These are phyloP conservation scores for Parascedosporium putredinis DNA, from an alignment of 2,329 filamentous ascomycete genomes.

Conservation along the genomic window DNA sequence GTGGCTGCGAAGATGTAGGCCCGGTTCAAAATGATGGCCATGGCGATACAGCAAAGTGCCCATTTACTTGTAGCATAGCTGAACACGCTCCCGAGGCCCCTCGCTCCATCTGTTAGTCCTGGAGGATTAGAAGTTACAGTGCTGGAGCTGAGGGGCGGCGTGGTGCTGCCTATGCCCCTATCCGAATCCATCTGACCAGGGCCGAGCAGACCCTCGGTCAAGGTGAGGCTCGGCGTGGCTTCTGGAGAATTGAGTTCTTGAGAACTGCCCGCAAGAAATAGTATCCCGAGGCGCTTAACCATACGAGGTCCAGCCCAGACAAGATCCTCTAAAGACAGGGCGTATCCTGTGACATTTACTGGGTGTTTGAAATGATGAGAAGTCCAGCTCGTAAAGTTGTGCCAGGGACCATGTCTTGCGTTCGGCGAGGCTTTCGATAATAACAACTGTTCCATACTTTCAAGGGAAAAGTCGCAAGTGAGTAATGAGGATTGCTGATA, in stretches of 20 bases:
- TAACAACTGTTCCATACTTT: not conserved
- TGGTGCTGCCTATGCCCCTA: too few relatives aligned
- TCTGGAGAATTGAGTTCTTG: slow-evolving; percentile 39
- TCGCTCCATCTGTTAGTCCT: slow-evolving; percentile 36
- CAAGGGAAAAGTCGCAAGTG: too few relatives aligned
- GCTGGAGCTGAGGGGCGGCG: too few relatives aligned
- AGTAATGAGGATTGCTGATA: too few relatives aligned
- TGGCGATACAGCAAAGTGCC: slow-evolving; percentile 78
- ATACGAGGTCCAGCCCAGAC: slow-evolving; percentile 61
- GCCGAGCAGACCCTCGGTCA: too few relatives aligned
- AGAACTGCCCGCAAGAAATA: slow-evolving; percentile 47
- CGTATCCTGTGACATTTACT: slow-evolving; percentile 47
- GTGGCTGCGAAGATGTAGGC: slow-evolving; percentile 91
- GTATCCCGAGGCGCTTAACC: slow-evolving; percentile 57
- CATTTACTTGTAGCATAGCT: slow-evolving; percentile 86
- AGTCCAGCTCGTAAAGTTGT: slow-evolving; percentile 43
- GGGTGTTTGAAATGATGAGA: slow-evolving; percentile 17
- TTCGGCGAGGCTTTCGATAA: slow-evolving; percentile 1
- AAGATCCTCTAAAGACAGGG: slow-evolving; percentile 58
- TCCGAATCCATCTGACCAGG: too few relatives aligned
- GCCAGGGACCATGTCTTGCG: slow-evolving; percentile 35
- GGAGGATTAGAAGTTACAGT: slow-evolving; percentile 26
- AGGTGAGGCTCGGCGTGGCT: too few relatives aligned
- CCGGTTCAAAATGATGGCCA: slow-evolving; percentile 80
- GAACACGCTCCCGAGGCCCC: slow-evolving; percentile 76